These are phyloP conservation scores for Penicillium janthinellum DNA, from an alignment of 2,329 filamentous ascomycete species.

Conservation along the genomic window DNA sequence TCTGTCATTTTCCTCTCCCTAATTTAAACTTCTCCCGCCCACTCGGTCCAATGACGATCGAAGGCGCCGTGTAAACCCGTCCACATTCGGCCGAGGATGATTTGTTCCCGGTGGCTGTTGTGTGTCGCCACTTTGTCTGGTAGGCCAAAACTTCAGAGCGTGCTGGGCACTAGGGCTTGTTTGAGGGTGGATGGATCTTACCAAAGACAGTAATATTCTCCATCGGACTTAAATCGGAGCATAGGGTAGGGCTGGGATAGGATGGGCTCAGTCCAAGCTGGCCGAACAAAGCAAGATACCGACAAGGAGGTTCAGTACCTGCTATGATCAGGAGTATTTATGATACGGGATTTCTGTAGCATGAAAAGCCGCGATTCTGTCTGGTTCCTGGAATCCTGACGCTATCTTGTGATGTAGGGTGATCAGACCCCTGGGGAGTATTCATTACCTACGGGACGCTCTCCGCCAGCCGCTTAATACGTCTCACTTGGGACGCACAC, in stretches of 20 bases:
- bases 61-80: constrained; percentile 20
- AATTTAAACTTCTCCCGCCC: constrained; percentile 28
- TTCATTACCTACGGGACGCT: not conserved
- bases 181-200: not conserved
- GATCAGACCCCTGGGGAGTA: constrained; percentile 15
- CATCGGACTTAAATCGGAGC: constrained; percentile 2
- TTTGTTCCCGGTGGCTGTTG: constrained; percentile 27
- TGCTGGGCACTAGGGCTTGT: constrained; percentile 11
- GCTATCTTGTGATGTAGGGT: constrained; percentile 10
- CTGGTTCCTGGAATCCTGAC: not conserved
- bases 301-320: not conserved
- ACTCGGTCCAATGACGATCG: constrained; percentile 27
- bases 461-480: not conserved
- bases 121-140: constrained; percentile 21
- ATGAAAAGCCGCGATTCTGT: not conserved
- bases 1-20: constrained; percentile 4
- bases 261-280: not conserved
- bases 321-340: not conserved
- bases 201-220: not conserved
- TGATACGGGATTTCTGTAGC: not conserved
- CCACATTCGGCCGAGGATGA: constrained; percentile 24
- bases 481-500: not conserved
- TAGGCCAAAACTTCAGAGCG: constrained; percentile 24
- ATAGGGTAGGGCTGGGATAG: not conserved
- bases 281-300: not conserved